These are phyloP conservation scores for Solanum verrucosum DNA, from an alignment of 257 asterid genomes.

Conservation along the genomic window DNA sequence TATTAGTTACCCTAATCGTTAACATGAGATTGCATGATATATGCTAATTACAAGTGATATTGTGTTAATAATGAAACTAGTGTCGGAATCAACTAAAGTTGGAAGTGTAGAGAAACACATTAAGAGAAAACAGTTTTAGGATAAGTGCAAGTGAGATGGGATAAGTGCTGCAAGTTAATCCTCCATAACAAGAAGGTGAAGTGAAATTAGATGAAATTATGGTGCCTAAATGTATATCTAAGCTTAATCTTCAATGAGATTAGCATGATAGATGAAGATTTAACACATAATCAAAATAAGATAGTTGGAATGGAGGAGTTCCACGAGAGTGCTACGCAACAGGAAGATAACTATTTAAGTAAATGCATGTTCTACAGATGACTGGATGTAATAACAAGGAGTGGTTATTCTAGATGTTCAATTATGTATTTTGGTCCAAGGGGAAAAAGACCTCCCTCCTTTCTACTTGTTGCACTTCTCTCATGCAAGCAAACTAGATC, in stretches of 20 bases:
- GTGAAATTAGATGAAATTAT: neutral
- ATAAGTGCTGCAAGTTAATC: neutral
- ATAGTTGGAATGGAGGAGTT: neutral
- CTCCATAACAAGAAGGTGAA: neutral
- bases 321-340: neutral
- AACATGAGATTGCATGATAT: neutral
- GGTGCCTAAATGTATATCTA: neutral
- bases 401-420: neutral
- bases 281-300: neutral
- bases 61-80: neutral
- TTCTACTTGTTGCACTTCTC: neutral
- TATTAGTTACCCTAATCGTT: neutral
- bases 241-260: neutral
- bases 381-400: neutral
- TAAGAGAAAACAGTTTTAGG: neutral
- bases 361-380: neutral
- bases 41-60: neutral
- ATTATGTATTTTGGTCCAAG: neutral
- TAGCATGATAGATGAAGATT: neutral
- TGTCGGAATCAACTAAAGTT: neutral
- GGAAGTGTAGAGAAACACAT: neutral
- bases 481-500: neutral
- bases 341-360: neutral
- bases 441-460: neutral
- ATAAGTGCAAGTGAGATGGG: neutral